Conservation (phyloP, 2,329 filamentous ascomycete genomes). For the Colletotrichum cereale region DNA sequence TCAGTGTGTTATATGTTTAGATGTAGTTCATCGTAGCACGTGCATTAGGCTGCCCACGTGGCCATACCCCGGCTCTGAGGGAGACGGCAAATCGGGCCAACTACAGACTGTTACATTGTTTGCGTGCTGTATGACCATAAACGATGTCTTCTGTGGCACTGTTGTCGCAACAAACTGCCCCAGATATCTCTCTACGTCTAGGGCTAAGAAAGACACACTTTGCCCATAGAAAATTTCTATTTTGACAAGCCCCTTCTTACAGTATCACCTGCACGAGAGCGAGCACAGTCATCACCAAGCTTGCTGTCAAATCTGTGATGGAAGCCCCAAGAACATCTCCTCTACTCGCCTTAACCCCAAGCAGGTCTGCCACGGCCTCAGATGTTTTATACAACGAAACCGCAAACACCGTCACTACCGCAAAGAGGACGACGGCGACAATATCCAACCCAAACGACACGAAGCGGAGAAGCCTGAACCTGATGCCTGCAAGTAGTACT, state of each 20-base stretch:
- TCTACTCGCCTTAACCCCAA: background rate
- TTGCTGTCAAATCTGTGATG: background rate
- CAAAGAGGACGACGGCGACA: background rate
- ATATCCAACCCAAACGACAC: background rate
- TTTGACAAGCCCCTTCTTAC: background rate
- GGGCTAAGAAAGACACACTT: no score
- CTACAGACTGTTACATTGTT: no score
- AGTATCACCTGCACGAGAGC: background rate
- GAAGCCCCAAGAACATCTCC: conserved; percentile 9
- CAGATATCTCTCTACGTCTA: no score
- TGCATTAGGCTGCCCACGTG: no score
- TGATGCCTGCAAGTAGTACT: conserved; percentile 6
- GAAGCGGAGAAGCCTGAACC: conserved; percentile 13
- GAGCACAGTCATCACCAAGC: background rate
- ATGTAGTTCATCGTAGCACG: no score
- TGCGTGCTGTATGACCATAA: no score
- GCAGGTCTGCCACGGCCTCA: conserved; percentile 13
- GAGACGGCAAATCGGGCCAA: no score
- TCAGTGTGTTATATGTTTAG: no score
- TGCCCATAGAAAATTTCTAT: background rate
- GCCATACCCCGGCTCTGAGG: no score
- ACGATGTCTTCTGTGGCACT: no score
- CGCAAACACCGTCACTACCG: background rate
- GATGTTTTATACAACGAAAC: conserved; percentile 2
- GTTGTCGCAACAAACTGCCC: no score